These are phyloP conservation scores for Solanum chacoense DNA, from an alignment of 305 asterid species.

Conservation along the genomic window DNA sequence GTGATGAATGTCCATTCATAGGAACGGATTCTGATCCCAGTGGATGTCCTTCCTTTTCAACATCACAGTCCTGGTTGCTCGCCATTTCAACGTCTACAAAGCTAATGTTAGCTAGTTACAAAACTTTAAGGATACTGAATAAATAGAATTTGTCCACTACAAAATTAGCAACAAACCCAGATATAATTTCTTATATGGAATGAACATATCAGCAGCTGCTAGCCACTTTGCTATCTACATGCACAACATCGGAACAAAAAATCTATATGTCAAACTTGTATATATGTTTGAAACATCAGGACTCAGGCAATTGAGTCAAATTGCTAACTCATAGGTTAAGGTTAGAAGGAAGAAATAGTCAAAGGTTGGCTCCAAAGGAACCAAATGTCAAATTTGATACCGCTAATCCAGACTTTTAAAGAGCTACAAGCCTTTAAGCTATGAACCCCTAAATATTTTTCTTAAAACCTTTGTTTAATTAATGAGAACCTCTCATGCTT, in stretches of 20 bases:
- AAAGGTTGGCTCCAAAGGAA: not conserved
- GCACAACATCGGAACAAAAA: not conserved
- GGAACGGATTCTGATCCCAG: slow-evolving; percentile 18
- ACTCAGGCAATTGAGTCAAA: not conserved
- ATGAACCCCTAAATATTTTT: not conserved
- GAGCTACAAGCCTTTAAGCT: not conserved
- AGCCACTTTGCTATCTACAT: not conserved
- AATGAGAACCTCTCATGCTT: not conserved
- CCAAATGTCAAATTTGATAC: not conserved
- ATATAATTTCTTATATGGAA: not conserved
- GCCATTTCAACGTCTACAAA: slow-evolving; percentile 33
- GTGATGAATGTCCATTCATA: slow-evolving; percentile 22
- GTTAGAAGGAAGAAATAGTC: not conserved
- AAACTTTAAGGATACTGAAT: not conserved
- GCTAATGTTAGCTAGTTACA: slow-evolving; percentile 13
- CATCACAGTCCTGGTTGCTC: slow-evolving; percentile 20
- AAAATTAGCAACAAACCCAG: not conserved
- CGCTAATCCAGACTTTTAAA: not conserved
- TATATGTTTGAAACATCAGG: not conserved
- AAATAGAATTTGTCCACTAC: not conserved
- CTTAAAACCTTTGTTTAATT: not conserved
- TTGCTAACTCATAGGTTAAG: not conserved
- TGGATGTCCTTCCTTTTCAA: slow-evolving; percentile 28
- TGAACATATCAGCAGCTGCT: not conserved
- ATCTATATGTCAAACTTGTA: not conserved